These are phyloP conservation scores for Helichrysum umbraculigerum DNA, from an alignment of 129 eudicot genomes.

Conservation along the genomic window DNA sequence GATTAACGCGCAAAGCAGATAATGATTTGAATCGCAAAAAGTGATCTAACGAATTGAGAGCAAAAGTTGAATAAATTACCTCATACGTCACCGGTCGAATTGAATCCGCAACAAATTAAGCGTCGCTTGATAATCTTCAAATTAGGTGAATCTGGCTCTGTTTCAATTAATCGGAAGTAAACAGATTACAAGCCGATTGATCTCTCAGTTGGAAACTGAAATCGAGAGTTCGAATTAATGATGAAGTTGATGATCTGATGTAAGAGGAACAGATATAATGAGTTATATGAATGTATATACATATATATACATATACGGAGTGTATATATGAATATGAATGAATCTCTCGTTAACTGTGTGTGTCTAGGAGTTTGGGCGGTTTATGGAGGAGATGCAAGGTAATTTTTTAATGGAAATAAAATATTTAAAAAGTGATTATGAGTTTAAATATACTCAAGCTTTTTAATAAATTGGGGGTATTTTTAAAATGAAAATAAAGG, in stretches of 20 bases:
- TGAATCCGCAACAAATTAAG: slow-evolving; percentile 18
- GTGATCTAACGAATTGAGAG: slow-evolving; percentile 22
- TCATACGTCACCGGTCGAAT: slow-evolving; percentile 8
- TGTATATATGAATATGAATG: neutral
- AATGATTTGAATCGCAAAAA: neutral
- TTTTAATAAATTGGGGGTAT: slow-evolving; percentile 14
- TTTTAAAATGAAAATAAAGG: slow-evolving; percentile 16
- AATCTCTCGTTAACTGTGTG: slow-evolving; percentile 38
- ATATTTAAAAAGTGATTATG: neutral
- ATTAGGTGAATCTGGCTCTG: slow-evolving; percentile 23
- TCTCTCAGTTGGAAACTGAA: neutral
- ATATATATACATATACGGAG: neutral
- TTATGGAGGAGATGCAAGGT: slow-evolving; percentile 32
- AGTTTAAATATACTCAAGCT: slow-evolving; percentile 24
- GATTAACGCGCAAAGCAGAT: neutral
- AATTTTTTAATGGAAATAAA: neutral
- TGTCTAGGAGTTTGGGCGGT: slow-evolving; percentile 45
- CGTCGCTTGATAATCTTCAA: slow-evolving; percentile 19
- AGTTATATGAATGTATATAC: neutral
- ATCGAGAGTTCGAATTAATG: slow-evolving; percentile 7
- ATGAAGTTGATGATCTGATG: slow-evolving; percentile 24
- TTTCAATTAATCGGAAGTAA: neutral
- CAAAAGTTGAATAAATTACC: slow-evolving; percentile 23
- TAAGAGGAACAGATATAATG: slow-evolving; percentile 16
- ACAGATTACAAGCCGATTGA: slow-evolving; percentile 10